Conservation (phyloP, 2,329 filamentous ascomycete genomes). For the Diaporthe australafricana region DNA sequence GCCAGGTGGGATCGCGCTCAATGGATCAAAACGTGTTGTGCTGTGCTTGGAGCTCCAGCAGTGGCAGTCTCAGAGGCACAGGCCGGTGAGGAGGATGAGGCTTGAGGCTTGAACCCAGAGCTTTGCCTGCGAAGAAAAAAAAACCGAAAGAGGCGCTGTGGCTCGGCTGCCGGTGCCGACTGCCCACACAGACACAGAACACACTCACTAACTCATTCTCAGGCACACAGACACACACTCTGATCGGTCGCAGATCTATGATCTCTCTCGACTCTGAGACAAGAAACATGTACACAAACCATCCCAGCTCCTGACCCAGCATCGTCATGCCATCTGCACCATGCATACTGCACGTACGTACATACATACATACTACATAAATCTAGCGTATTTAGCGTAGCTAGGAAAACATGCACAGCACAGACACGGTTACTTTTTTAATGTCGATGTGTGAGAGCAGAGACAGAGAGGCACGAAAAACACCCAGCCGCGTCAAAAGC, state of each 20-base stretch:
- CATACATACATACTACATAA: not conserved
- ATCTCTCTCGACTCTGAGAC: not conserved
- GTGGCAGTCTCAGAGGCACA: not conserved
- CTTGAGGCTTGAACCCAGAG: not conserved
- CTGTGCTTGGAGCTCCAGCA: not conserved
- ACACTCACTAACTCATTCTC: not conserved
- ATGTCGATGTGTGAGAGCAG: not conserved
- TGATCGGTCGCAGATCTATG: slow-evolving; percentile 21
- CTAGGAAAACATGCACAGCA: not conserved
- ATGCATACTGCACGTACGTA: slow-evolving; percentile 13
- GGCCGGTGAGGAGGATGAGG: not conserved
- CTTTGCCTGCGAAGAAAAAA: not conserved
- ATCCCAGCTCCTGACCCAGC: not conserved
- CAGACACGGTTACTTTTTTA: slow-evolving; percentile 9
- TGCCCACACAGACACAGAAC: not conserved
- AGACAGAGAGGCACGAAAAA: not conserved
- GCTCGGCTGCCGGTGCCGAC: slow-evolving; percentile 22
- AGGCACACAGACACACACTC: slow-evolving; percentile 13
- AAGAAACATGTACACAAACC: not conserved
- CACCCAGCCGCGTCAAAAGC: not conserved
- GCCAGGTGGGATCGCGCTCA: slow-evolving; percentile 1
- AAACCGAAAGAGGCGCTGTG: no score
- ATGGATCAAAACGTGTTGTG: slow-evolving; percentile 1
- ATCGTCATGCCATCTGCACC: not conserved
- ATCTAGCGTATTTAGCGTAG: no score